Evolutionary conservation across 176 grass and related monocot species (phyloP), one percentile per base, ranked within the genome.

Genomic region (Alloteropsis semialata): DNA sequence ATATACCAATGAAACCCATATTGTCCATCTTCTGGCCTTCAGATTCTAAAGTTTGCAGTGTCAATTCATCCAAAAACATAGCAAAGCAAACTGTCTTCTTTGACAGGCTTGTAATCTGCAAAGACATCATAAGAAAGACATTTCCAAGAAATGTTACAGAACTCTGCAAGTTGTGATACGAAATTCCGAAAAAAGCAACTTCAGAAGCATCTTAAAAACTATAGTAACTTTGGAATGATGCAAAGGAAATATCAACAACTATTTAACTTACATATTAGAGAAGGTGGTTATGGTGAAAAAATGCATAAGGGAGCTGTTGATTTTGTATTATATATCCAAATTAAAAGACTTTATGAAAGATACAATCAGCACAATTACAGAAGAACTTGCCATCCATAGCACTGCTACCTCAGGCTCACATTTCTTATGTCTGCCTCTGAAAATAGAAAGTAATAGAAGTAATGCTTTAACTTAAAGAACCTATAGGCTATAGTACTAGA

Each of bases 31-130:
- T 89, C 78, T 99, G 91, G 17, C 97, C 97, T 92, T 99, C 97
- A 81, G 85, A 92, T 76, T 89, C 80, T 85, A 99, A 84, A 58
- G 93, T 96, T 85, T 90, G 75, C 83, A 99, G 79, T 77, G 97
- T 96, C 22, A 81, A 58, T 85, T 96, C 93, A 81, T 99, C 97
- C 93, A 99, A 75, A 90, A 99, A 99, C 97, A 99, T 99, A 81
- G 91, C 85, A 85, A 99, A 99, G 83, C 97, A 99, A 82, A 99
- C 93, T 76, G 92, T 92, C 89, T 96, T 99, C 91, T 92, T 99
- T 62, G 97, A 99, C 15, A 94, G 77, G 64, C 83, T 84, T n/a
- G 97, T 99, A 57, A 99, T 96, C 97, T 99, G 84, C 46, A 87
- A 65, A 69, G 4, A 75, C 54, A 42, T 85, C 58, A 77, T 46